Evolutionary conservation across 1,139 yeast species (phyloP).

Genomic region (Magnusiomyces magnusii): DNA sequence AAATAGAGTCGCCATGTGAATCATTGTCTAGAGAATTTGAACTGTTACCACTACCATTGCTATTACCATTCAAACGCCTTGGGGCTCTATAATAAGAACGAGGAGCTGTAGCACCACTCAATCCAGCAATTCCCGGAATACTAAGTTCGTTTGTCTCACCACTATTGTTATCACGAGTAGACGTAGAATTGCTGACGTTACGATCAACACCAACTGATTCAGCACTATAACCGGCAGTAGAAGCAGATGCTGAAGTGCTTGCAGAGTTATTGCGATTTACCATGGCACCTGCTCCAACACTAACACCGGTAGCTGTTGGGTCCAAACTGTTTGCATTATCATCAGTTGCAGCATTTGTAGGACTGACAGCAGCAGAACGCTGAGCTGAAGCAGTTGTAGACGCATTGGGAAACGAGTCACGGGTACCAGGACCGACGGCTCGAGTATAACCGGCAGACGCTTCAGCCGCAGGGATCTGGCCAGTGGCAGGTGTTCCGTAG

Average conservation of each 20-base stretch:
- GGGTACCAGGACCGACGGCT: not conserved
- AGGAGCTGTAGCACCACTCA: not conserved
- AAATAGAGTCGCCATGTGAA: not conserved
- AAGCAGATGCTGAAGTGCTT: not conserved
- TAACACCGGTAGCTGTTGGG: no score
- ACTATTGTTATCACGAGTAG: not conserved
- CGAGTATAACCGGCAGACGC: not conserved
- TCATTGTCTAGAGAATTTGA: not conserved
- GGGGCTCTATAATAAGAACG: slow-evolving; percentile 4
- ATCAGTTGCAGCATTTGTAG: no score
- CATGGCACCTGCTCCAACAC: not conserved
- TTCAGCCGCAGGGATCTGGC: not conserved
- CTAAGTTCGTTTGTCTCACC: not conserved
- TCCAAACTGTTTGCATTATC: no score
- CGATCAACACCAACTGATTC: not conserved
- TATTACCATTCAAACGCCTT: not conserved
- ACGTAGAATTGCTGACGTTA: not conserved
- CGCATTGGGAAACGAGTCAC: not conserved
- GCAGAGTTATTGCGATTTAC: slow-evolving; percentile 1
- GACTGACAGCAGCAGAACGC: not conserved
- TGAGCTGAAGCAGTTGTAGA: not conserved
- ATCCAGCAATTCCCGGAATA: not conserved
- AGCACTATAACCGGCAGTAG: not conserved
- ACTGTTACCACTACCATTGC: not conserved
- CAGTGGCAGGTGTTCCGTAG: not conserved